phyloP scores from a whole-genome alignment of 2,329 filamentous ascomycete genomes.

The Exophiala sp. region DNA sequence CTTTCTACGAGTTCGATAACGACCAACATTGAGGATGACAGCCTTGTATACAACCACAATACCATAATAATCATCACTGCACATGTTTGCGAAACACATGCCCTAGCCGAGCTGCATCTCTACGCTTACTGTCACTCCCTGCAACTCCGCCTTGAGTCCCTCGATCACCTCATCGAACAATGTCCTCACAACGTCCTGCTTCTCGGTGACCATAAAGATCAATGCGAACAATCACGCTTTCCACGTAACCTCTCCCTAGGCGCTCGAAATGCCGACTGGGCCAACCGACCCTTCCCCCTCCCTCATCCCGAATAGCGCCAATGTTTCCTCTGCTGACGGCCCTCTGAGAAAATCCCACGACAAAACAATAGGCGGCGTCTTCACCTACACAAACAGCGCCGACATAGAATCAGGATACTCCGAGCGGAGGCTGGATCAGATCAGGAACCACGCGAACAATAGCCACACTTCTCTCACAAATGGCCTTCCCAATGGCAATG shows the following conservation, averaged over 20 bases:
- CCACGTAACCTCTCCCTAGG: slow-evolving; percentile 2
- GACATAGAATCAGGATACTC: slow-evolving; percentile 42
- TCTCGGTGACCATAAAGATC: slow-evolving; percentile 13
- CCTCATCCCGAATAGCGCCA: slow-evolving; percentile 32
- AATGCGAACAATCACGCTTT: slow-evolving; percentile 12
- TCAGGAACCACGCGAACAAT: slow-evolving; percentile 25
- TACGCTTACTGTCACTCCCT: too few relatives aligned
- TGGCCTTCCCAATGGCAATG: slow-evolving; percentile 45
- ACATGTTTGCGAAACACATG: too few relatives aligned
- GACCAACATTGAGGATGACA: too few relatives aligned
- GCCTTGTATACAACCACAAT: too few relatives aligned
- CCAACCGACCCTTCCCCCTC: slow-evolving; percentile 24
- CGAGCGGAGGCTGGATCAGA: slow-evolving; percentile 39
- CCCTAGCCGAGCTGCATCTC: too few relatives aligned
- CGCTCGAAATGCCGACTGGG: slow-evolving; percentile 25
- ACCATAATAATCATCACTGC: too few relatives aligned
- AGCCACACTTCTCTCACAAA: slow-evolving; percentile 34
- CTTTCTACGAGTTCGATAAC: too few relatives aligned
- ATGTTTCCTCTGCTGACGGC: slow-evolving; percentile 38
- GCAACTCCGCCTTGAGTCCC: too few relatives aligned
- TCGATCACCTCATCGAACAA: slow-evolving; percentile 10
- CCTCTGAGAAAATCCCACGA: slow-evolving; percentile 42
- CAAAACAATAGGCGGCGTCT: slow-evolving; percentile 44
- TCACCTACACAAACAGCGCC: slow-evolving; percentile 45
- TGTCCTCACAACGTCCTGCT: slow-evolving; percentile 9